Evolutionary conservation across 768 basidiomycete genomes (phyloP).

Genomic region (Terana coerulea): DNA sequence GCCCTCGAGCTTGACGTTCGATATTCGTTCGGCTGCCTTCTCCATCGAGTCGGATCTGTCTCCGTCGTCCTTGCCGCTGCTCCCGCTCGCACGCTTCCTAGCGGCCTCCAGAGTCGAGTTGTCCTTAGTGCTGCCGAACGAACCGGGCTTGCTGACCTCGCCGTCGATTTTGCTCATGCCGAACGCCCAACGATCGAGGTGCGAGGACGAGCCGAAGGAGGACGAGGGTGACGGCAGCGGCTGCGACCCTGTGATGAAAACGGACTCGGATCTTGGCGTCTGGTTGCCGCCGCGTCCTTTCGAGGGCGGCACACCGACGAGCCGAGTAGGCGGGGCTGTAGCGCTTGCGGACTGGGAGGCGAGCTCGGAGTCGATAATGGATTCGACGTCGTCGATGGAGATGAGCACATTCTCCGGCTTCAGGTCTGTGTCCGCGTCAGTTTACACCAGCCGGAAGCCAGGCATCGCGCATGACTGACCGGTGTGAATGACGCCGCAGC

Average conservation of each 20-base stretch:
- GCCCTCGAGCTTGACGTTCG: constrained; percentile 41
- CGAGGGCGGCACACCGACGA: constrained; percentile 91
- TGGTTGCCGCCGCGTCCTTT: constrained; percentile 96
- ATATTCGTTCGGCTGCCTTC: constrained; percentile 47
- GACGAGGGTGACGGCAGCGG: constrained; percentile 86
- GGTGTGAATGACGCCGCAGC: constrained; percentile 96
- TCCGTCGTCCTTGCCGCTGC: constrained; percentile 16
- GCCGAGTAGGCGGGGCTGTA: constrained; percentile 46
- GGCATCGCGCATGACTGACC: constrained; percentile 33
- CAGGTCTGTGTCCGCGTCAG: constrained; percentile 51
- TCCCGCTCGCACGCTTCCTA: constrained; percentile 30
- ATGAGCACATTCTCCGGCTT: constrained; percentile 99
- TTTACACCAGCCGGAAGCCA: background rate
- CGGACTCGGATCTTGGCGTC: constrained; percentile 79
- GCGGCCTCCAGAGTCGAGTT: constrained; percentile 21
- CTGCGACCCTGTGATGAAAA: constrained; percentile 90
- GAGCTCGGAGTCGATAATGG: constrained; percentile 84
- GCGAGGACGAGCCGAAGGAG: constrained; percentile 62
- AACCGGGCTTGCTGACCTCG: constrained; percentile 32
- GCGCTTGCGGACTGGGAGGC: constrained; percentile 46
- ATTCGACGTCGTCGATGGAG: constrained; percentile 94
- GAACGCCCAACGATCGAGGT: constrained; percentile 83
- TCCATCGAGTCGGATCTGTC: constrained; percentile 36
- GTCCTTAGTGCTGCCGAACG: constrained; percentile 26
- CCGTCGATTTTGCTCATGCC: constrained; percentile 88